Evolutionary conservation across 108 stramenopile genomes (phyloP).

Genomic region (Cyclotella sp.): DNA sequence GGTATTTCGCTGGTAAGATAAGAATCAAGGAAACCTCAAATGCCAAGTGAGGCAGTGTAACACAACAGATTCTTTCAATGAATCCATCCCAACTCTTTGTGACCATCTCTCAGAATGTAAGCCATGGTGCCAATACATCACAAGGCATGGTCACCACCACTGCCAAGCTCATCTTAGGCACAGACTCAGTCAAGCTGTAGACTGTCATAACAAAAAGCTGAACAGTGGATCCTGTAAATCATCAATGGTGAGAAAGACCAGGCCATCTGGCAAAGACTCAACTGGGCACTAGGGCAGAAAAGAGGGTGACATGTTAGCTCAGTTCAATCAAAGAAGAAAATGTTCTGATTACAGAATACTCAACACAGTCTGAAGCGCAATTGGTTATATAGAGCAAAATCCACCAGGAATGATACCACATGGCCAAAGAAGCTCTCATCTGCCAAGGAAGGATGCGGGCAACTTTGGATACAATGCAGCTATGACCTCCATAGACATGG

Average conservation of each 20-base stretch:
- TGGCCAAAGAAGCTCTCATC: too few species aligned
- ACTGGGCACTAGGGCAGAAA: conserved; percentile 2
- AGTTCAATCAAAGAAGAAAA: conserved; percentile 3
- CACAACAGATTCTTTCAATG: background rate
- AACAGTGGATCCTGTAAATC: conserved; percentile 19
- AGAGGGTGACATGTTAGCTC: background rate
- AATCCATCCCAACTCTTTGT: background rate
- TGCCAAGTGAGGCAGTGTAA: background rate
- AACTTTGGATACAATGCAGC: too few species aligned
- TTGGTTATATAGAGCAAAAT: background rate
- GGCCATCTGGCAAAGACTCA: conserved; percentile 19
- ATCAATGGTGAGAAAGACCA: conserved; percentile 25
- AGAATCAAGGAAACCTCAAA: conserved; percentile 15
- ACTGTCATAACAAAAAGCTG: conserved; percentile 4
- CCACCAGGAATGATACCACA: too few species aligned
- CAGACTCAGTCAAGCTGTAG: conserved; percentile 2
- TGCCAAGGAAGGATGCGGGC: too few species aligned
- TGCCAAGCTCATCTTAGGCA: conserved; percentile 10
- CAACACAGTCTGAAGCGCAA: background rate
- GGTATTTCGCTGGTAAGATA: too few species aligned
- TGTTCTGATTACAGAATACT: background rate
- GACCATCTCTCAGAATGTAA: conserved; percentile 6
- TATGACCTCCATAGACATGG: too few species aligned
- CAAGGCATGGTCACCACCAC: conserved; percentile 12
- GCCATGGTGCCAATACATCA: conserved; percentile 10